Percentiles rank a stretch among this genome's conserved stretches.
Conservation (phyloP, 345 rosid genomes). For the Eucalyptus guilfoylei region DNA sequence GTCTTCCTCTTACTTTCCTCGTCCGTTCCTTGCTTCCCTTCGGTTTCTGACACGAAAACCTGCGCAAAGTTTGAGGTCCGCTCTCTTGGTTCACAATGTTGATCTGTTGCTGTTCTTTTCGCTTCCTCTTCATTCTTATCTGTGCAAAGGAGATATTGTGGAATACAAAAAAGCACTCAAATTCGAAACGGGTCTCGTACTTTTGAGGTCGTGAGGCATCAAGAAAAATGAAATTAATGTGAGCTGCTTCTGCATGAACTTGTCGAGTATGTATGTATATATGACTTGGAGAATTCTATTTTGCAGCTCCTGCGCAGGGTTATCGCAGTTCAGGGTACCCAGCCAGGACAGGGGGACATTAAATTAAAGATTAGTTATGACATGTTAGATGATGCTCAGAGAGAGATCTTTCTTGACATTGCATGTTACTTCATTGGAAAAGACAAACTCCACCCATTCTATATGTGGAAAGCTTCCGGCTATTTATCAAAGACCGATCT, state of each 20-base stretch:
- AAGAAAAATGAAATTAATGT: neutral
- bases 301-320: neutral
- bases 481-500: neutral
- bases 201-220: too few species aligned
- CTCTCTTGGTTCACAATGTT: neutral
- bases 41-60: neutral
- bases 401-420: neutral
- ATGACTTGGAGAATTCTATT: neutral
- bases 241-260: neutral
- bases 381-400: neutral
- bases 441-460: fast-evolving
- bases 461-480: neutral
- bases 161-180: too few species aligned
- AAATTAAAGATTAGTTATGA: neutral
- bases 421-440: neutral
- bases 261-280: neutral
- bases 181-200: too few species aligned
- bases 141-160: neutral
- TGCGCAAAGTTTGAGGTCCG: neutral
- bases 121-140: neutral
- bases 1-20: too few species aligned
- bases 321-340: neutral
- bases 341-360: neutral
- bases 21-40: too few species aligned
- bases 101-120: neutral